These are phyloP conservation scores for Sutorius australiensis DNA, from an alignment of 768 basidiomycete species.

Conservation along the genomic window DNA sequence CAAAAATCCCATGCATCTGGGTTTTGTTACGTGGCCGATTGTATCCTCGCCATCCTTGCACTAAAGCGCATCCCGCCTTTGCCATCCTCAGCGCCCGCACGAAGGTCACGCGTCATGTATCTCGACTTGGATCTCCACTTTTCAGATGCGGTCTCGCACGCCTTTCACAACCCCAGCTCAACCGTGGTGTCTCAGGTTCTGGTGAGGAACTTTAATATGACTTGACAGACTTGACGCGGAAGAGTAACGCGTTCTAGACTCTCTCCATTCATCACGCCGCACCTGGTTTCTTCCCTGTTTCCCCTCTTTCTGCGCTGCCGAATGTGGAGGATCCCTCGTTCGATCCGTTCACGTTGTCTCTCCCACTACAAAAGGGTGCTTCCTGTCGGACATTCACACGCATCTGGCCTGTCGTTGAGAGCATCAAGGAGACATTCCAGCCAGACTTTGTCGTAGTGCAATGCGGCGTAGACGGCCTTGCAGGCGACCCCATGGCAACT, in stretches of 20 bases:
- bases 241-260: conserved; percentile 40
- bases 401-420: conserved; percentile 64
- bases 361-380: conserved; percentile 75
- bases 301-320: conserved; percentile 48
- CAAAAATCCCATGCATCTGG: conserved; percentile 76
- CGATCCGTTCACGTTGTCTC: conserved; percentile 69
- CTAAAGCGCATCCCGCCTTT: conserved; percentile 44
- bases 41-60: conserved; percentile 73
- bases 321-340: conserved; percentile 29
- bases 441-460: conserved; percentile 83
- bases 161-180: conserved; percentile 49
- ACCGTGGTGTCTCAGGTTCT: conserved; percentile 41
- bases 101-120: conserved; percentile 73
- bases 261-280: conserved; percentile 82
- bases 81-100: conserved; percentile 14
- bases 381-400: conserved; percentile 56
- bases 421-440: conserved; percentile 52
- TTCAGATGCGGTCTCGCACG: conserved; percentile 82
- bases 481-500: conserved; percentile 74
- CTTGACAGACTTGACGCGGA: not conserved
- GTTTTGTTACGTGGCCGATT: conserved; percentile 94
- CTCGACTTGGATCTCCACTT: conserved; percentile 92
- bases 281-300: conserved; percentile 79
- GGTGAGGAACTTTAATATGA: conserved; percentile 31
- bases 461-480: conserved; percentile 83